Base-by-base conservation (phyloP, 2,329 filamentous ascomycete genomes). In the Neofusicoccum ribis region DNA sequence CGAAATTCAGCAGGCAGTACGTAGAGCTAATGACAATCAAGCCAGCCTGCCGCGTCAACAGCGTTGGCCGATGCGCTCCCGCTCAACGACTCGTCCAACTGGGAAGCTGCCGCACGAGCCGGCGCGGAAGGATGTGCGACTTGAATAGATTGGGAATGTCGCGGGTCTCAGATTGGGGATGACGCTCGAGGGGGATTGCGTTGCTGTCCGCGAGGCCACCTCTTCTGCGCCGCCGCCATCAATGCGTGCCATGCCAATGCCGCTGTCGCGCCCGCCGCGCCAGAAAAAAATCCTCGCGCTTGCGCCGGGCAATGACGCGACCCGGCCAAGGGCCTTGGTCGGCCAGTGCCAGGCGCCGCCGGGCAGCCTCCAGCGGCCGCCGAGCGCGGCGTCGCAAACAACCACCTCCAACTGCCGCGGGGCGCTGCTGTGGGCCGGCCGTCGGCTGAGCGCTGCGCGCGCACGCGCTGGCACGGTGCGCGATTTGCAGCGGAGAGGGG, bases 1-100 rank as follows among this genome's bases (percentile, higher is more conserved):
- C 49, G 56, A 59, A 49, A 65, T 65, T 41, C 47, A 63, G 61
- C 61, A 52, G 31, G 43, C 56, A 20, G 56, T 63, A 54, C 61
- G 61, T 54, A 63, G 61, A 54, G 50, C 61, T 65, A 65, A 65
- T 65, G 63, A 65, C 51, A 65, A 65, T 65, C 63, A 52, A 37
- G 11, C 31, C 23, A 20, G 46, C 15, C 37, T 63, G 61, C 61
- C 61, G 61, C 61, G 61, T 63, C 61, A 63, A 63, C 61, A 63
- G 36, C 39, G 39, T 31, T 63, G 61, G 61, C 49, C 61, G 61
- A 52, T 41, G 60, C 60, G 17, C 46, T 43, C 37, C 46, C 47
- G 46, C 59, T 39, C 51, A 27, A 39, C 51, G 20, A 41, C 20
- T 44, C 20, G 60, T 43, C 47, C 44, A 34, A 15, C 36, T 43